Conservation (phyloP, 495 filamentous ascomycete species). For the Ascodesmis nigricans region DNA sequence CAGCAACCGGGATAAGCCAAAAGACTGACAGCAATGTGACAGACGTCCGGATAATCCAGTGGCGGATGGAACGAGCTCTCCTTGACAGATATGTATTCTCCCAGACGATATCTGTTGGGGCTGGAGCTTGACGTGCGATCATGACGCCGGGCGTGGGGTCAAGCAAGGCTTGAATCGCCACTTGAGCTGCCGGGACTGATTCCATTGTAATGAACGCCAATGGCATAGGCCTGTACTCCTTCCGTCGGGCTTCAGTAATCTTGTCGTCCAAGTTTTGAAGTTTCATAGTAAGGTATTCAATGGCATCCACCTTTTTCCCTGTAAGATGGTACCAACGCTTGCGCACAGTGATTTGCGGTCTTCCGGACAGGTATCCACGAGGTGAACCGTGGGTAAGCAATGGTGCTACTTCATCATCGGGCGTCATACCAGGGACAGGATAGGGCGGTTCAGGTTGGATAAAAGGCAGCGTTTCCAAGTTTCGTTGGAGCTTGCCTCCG, state of each 20-base stretch:
- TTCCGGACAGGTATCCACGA: conserved; percentile 19
- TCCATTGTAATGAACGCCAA: conserved; percentile 95
- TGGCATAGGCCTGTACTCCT: conserved; percentile 54
- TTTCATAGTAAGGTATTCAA: conserved; percentile 80
- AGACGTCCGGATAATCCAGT: conserved; percentile 62
- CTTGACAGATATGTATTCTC: conserved; percentile 74
- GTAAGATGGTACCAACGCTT: conserved; percentile 57
- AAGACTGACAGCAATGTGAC: conserved; percentile 66
- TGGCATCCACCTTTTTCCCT: conserved; percentile 58
- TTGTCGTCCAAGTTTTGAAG: conserved; percentile 61
- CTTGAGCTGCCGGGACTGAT: conserved; percentile 70
- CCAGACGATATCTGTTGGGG: conserved; percentile 81
- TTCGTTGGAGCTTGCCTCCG: conserved; percentile 26
- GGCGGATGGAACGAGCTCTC: conserved; percentile 43
- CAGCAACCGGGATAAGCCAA: conserved; percentile 71
- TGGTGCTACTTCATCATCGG: conserved; percentile 27
- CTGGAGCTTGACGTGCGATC: conserved; percentile 64
- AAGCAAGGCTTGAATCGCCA: conserved; percentile 80
- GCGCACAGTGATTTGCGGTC: conserved; percentile 55
- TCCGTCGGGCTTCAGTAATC: conserved; percentile 45
- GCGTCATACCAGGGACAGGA: conserved; percentile 16
- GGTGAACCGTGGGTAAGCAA: conserved; percentile 15
- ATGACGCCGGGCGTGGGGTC: conserved; percentile 70
- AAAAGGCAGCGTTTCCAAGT: conserved; percentile 29
- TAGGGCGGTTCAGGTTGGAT: conserved; percentile 29